Base-by-base conservation (phyloP, 1,139 yeast species). In the Geotrichum citri-aurantii region DNA sequence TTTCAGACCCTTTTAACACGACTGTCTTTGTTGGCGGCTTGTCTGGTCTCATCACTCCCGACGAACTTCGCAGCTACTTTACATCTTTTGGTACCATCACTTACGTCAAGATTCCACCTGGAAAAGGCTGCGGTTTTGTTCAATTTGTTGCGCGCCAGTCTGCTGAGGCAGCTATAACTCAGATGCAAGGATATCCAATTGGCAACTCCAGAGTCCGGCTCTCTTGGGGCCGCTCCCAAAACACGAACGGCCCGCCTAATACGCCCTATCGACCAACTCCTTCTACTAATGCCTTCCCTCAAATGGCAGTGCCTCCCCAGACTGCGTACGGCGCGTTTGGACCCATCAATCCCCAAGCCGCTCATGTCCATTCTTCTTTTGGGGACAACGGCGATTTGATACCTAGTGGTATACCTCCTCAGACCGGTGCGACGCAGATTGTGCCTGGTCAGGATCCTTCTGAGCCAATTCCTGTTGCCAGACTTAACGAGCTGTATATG, bases 1-100 rank as follows among this genome's bases (percentile, higher is more conserved):
- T 76, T 68, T 78, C 86, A 48, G 96, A 90, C 68, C 91, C 92
- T 21, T 84, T 81, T 69, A 91, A 90, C 71, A 89, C 97, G 12
- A 91, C 97, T 0, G 96, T 91, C n/a, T 91, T 91, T 71, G 93
- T 91, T 24, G 97, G 97, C 27, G 97, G 97, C 0, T 75, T 91
- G 53, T 84, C 93, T 8, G 78, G 85, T 23, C 84, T 85, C 56
- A 91, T 89, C 29, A 78, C 83, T 17, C 97, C 90, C 68, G 86
- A 84, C 55, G 88, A 91, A 47, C 75, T 92, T 55, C 81, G 85
- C 64, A 77, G 88, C 3, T 78, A 86, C 56, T 91, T 91, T 74
- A 84, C 84, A 66, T 89, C 95, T 14, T 92, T 88, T 76, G 98
- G 98, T 31, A 81, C 81, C 57, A 88, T 92, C 63, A 81, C 86